These are phyloP conservation scores for Protea cynaroides DNA, from an alignment of 164 flowering plant species.

Conservation along the genomic window DNA sequence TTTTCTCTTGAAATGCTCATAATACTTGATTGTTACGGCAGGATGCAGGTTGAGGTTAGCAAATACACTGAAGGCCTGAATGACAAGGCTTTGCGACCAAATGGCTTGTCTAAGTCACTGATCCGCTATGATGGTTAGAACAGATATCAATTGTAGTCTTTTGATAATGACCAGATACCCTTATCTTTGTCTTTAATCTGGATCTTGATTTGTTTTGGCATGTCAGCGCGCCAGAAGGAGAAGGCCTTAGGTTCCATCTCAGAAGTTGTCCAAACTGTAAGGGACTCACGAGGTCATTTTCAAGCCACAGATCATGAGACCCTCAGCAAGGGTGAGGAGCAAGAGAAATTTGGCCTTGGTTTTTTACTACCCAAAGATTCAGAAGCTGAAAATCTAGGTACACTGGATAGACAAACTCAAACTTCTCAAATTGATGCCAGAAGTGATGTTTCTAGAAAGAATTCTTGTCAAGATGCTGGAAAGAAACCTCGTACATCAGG, in stretches of 20 bases:
- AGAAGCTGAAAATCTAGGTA: constrained; percentile 21
- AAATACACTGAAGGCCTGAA: constrained; percentile 85
- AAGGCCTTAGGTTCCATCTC: constrained; percentile 68
- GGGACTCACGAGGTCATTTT: constrained; percentile 46
- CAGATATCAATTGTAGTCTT: not conserved
- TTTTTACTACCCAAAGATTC: constrained; percentile 39
- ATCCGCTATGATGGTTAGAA: constrained; percentile 87
- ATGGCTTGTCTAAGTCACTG: constrained; percentile 83
- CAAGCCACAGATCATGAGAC: constrained; percentile 25
- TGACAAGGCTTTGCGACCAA: constrained; percentile 80
- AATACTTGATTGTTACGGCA: constrained; percentile 22
- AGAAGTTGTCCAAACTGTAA: constrained; percentile 89
- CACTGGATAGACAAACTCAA: constrained; percentile 40
- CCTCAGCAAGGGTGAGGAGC: constrained; percentile 20
- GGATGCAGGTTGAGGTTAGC: constrained; percentile 99
- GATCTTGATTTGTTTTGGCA: constrained; percentile 4
- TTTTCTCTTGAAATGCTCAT: not conserved
- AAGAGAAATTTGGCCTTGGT: constrained; percentile 40
- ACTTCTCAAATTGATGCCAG: constrained; percentile 29
- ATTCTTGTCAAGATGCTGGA: constrained; percentile 22
- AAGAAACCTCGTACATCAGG: constrained; percentile 52
- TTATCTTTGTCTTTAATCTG: not conserved
- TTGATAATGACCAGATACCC: not conserved
- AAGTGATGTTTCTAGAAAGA: constrained; percentile 15
- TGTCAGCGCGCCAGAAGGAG: constrained; percentile 90